phyloP scores from a whole-genome alignment of 805 yeast species.

The Zygosaccharomyces bisporus region DNA sequence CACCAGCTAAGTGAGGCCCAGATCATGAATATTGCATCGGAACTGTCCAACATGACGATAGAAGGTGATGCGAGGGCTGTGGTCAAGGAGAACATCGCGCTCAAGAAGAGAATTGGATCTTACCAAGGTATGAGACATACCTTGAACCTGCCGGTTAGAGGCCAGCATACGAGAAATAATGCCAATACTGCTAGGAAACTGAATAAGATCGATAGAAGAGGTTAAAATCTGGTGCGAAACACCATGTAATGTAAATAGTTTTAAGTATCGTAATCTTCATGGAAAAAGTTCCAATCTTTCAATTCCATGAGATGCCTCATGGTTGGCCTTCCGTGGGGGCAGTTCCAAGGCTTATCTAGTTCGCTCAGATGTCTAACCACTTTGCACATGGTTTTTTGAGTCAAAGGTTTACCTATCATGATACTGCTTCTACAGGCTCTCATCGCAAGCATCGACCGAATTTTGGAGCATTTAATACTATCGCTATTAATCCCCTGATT shows the following conservation, averaged over 20 bases:
- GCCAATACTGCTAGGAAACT: constrained; percentile 85
- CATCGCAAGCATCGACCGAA: constrained; percentile 84
- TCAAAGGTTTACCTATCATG: constrained; percentile 83
- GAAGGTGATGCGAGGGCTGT: constrained; percentile 77
- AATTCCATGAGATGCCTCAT: constrained; percentile 81
- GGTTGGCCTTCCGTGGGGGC: constrained; percentile 98
- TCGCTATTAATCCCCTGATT: constrained; percentile 42
- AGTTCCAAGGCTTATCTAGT: constrained; percentile 91
- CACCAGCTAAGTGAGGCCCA: constrained; percentile 88
- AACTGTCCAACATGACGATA: constrained; percentile 73
- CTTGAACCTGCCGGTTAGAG: constrained; percentile 74
- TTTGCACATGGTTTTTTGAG: constrained; percentile 53
- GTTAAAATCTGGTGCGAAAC: constrained; percentile 22
- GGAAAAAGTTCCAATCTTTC: constrained; percentile 43
- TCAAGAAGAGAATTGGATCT: constrained; percentile 78
- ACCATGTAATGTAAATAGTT: neutral
- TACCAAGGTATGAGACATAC: constrained; percentile 89
- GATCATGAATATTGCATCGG: constrained; percentile 80
- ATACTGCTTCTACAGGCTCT: constrained; percentile 91
- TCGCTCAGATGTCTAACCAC: constrained; percentile 66
- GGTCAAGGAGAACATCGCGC: constrained; percentile 69
- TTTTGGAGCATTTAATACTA: constrained; percentile 60
- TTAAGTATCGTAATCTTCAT: constrained; percentile 40
- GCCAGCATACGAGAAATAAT: constrained; percentile 89
- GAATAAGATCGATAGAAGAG: constrained; percentile 68